A percentile compares a stretch with the other conserved stretches of the same genome.
Evolutionary conservation across 352 stramenopile genomes (phyloP).

Genomic region (Thalassiosira exigua): DNA sequence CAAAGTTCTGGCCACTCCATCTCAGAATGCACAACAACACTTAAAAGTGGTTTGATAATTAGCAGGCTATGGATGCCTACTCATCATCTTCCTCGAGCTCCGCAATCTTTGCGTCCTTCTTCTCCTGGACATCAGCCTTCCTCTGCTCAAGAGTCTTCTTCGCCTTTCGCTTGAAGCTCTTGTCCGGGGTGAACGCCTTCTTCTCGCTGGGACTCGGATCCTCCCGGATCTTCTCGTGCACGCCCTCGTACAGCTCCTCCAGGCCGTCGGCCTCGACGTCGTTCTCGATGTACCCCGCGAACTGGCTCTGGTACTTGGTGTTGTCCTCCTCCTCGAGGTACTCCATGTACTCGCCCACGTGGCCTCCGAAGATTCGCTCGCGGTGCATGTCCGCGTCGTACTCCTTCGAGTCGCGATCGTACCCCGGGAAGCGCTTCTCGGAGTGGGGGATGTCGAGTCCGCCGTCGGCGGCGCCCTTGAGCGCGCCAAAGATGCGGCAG

Average conservation of each 20-base stretch:
- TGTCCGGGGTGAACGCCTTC: slow-evolving; percentile 91
- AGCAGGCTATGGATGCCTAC: slow-evolving; percentile 50
- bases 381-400: slow-evolving; percentile 98
- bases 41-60: not conserved
- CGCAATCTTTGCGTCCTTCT: slow-evolving; percentile 99
- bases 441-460: slow-evolving; percentile 98
- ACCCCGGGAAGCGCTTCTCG: slow-evolving; percentile 99
- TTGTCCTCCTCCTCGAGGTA: slow-evolving; percentile 99
- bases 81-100: slow-evolving; percentile 82
- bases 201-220: slow-evolving; percentile 93
- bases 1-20: not conserved
- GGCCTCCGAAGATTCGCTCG: slow-evolving; percentile 97
- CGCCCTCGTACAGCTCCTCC: slow-evolving; percentile 90
- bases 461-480: slow-evolving; percentile 98
- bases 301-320: slow-evolving; percentile 97
- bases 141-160: slow-evolving; percentile 95
- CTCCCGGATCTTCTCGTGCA: slow-evolving; percentile 97
- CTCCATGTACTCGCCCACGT: slow-evolving; percentile 99
- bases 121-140: slow-evolving; percentile 94
- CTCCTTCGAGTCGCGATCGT: slow-evolving; percentile 97
- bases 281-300: slow-evolving; percentile 94
- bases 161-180: slow-evolving; percentile 92
- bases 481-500: slow-evolving; percentile 97
- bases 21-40: not conserved
- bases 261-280: slow-evolving; percentile 92